Evolutionary conservation across 2,329 filamentous ascomycete species (phyloP), one percentile per base, ranked within the genome.

Genomic region (Allantophomopsis cytisporea): DNA sequence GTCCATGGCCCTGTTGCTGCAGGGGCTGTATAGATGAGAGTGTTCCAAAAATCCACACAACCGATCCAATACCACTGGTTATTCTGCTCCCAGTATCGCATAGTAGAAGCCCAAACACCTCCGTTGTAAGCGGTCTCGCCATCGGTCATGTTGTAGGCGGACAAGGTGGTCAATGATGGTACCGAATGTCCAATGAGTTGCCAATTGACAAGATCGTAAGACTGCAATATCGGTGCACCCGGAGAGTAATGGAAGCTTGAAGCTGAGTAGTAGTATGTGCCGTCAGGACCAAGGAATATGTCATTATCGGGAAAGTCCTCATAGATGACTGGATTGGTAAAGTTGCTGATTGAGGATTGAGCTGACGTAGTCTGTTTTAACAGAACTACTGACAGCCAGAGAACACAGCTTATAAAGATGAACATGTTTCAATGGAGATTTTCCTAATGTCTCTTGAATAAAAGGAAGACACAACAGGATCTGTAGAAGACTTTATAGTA

Each of bases 11-110:
- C 18, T 20, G 18, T 20, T 20, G 18, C 18, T 4, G 4, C 18
- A 20, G 18, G 18, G 18, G 18, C 18, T 7, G 18, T 20, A 20
- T 20, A 20, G 18, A 20, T 20, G 18, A 20, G 18, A 4, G 71
- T 72, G 7, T 61, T 60, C 23, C 59, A 55, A 37, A 60, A 65
- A 33, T 69, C 62, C 39, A 72, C 58, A 46, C 72, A 76, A 1
- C 71, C 73, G 7, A 72, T 61, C 71, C 71, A 76, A 55, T 74
- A 73, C 52, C 64, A 77, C 1, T 57, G 54, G 1, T 61, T 58
- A 20, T 61, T 66, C 23, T 62, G 67, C 36, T 62, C 47, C 6
- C 69, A 63, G 50, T 75, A 74, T 4, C 64, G 57, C 42, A 76
- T 55, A 0, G 64, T 66, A 0, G 66, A 71, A 0, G 73, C 72